These are phyloP conservation scores for Aureobasidium sp. DNA, from an alignment of 2,329 filamentous ascomycete species.

Conservation along the genomic window DNA sequence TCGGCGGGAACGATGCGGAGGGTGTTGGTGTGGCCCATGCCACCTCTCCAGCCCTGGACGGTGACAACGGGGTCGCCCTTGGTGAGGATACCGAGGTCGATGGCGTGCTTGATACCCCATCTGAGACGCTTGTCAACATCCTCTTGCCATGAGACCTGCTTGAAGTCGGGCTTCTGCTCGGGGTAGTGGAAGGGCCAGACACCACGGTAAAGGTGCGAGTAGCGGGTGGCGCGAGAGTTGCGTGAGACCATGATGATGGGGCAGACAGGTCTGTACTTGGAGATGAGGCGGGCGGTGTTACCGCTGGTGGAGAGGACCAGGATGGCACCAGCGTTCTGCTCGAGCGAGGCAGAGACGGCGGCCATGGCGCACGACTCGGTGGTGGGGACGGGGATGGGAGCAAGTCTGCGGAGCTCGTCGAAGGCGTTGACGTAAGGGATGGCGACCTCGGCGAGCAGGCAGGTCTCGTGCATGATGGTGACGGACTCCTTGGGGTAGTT, in stretches of 20 bases:
- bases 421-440: slow-evolving; percentile 97
- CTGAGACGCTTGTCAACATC: slow-evolving; percentile 96
- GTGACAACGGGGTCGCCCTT: slow-evolving; percentile 71
- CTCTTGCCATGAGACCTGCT: slow-evolving; percentile 91
- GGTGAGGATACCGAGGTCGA: slow-evolving; percentile 70
- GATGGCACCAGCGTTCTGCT: slow-evolving; percentile 94
- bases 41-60: slow-evolving; percentile 86
- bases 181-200: slow-evolving; percentile 97
- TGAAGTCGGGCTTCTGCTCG: slow-evolving; percentile 91
- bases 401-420: slow-evolving; percentile 83
- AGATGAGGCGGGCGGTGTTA: slow-evolving; percentile 86
- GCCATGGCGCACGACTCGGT: slow-evolving; percentile 94
- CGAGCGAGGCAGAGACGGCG: slow-evolving; percentile 88
- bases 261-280: slow-evolving; percentile 98
- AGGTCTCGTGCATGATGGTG: slow-evolving; percentile 96
- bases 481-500: slow-evolving; percentile 89
- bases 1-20: slow-evolving; percentile 46
- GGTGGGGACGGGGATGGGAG: slow-evolving; percentile 75
- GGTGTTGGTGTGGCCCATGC: slow-evolving; percentile 88
- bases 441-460: slow-evolving; percentile 90
- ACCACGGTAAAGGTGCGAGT: slow-evolving; percentile 91
- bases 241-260: slow-evolving; percentile 99
- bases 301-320: slow-evolving; percentile 92
- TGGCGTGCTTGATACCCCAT: slow-evolving; percentile 86
- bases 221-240: slow-evolving; percentile 74